Percentiles rank a stretch among this genome's conserved stretches.
Conservation (phyloP, 345 rosid species). For the Diplotaxis tenuifolia region DNA sequence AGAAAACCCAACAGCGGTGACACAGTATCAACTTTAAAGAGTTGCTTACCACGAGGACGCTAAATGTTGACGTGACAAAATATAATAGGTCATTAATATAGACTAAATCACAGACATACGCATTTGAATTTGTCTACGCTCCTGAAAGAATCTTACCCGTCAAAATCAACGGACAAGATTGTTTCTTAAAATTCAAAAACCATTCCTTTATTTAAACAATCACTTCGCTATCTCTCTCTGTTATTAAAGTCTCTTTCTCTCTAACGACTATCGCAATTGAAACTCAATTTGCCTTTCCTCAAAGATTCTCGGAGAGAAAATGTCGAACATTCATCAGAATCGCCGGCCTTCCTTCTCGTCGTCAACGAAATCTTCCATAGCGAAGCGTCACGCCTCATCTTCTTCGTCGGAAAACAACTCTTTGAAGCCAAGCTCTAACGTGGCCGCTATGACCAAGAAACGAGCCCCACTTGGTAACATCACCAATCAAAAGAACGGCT, state of each 20-base stretch:
- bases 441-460: constrained; percentile 14
- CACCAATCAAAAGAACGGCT: constrained; percentile 55
- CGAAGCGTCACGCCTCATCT: constrained; percentile 31
- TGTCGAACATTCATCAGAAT: constrained; percentile 28
- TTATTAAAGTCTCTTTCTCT: neutral
- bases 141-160: constrained; percentile 10
- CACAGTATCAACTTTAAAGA: neutral
- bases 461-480: constrained; percentile 68
- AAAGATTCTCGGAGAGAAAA: neutral
- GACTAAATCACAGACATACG: neutral
- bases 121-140: constrained; percentile 24
- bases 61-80: neutral
- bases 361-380: constrained; percentile 30
- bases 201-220: neutral
- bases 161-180: constrained; percentile 32
- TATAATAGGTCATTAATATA: neutral
- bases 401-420: constrained; percentile 22
- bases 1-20: constrained; percentile 11
- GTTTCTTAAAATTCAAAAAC: constrained; percentile 10
- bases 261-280: neutral
- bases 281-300: neutral
- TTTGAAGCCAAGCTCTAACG: neutral
- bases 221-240: too few relatives aligned
- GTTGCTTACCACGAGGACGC: neutral
- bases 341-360: constrained; percentile 31